phyloP scores from a whole-genome alignment of 208 protist species.

The Trypanosoma rangeli region DNA sequence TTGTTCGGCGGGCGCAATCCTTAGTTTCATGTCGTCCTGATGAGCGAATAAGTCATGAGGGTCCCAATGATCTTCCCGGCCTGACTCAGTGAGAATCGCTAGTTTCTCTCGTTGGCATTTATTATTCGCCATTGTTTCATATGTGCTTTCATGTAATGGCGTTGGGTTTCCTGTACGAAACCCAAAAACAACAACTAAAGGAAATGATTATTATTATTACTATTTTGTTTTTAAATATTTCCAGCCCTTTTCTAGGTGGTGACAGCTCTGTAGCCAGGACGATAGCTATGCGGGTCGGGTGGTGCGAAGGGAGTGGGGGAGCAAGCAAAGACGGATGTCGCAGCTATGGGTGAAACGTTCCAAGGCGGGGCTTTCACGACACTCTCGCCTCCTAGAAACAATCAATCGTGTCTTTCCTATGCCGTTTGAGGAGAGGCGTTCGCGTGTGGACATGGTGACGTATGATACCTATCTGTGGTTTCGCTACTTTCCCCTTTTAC shows the following conservation, averaged over 20 bases:
- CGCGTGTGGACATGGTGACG: constrained; percentile 80
- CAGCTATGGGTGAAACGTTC: constrained; percentile 88
- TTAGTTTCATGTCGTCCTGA: constrained; percentile 1
- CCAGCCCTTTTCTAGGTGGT: neutral
- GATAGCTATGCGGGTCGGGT: neutral
- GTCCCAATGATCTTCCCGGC: neutral
- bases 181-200: neutral
- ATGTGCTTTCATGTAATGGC: neutral
- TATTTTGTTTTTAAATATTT: neutral
- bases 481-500: constrained; percentile 74
- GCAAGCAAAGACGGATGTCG: constrained; percentile 46
- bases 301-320: neutral
- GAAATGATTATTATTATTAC: neutral
- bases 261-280: neutral
- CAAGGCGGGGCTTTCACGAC: constrained; percentile 81
- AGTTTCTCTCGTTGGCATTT: neutral
- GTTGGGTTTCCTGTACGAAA: neutral
- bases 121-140: neutral
- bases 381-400: constrained; percentile 78
- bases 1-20: constrained; percentile 17
- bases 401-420: constrained; percentile 85
- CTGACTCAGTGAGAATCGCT: neutral
- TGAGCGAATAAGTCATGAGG: neutral
- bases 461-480: constrained; percentile 85
- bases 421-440: constrained; percentile 85